Evolutionary conservation across 1,139 yeast genomes (phyloP), one percentile per base, ranked within the genome.

Genomic region (Yamadazyma atlantica): DNA sequence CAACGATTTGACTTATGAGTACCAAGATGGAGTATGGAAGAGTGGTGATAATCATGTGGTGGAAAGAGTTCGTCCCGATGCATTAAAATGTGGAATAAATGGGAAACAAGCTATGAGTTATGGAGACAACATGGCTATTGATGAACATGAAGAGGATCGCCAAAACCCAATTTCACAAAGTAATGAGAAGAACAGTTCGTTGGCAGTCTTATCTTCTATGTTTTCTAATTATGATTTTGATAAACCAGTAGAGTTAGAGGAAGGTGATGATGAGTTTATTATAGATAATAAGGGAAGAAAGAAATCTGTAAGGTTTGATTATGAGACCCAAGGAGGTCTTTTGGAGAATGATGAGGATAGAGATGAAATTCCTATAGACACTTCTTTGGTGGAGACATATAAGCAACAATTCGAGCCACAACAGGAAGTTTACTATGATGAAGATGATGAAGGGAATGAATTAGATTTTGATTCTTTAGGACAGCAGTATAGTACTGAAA

Each of bases 11-110:
- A 84, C 85, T 0, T 77, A 71, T 60, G 64, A 65, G 38, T 90
- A 76, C 55, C 64, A 59, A 12, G 73, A 82, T 43, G 87, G 87
- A 0, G 73, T 71, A 32, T 92, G 98, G 98, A 74, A 72, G 49
- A 88, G 88, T 60, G 94, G 94, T 7, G 80, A 79, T 47, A 87
- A 85, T 38, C 95, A 87, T 56, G 73, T 85, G 7, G 73, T 88
- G 14, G 96, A 89, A 51, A 69, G 79, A 46, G 30, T 25, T 7
- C 23, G 36, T 33, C 47, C n/a, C 46, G 42, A 41, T 55, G 29
- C 33, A 9, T 14, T 12, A 6, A 38, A 24, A 15, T 62, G 69
- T 42, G 66, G 58, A 4, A 54, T 62, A 3, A 45, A 48, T 21
- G 63, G 60, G 2, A 42, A 32, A 1, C 58, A 52, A 21, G 59